Evolutionary conservation across 2,329 filamentous ascomycete genomes (phyloP), one percentile per base, ranked within the genome.

Genomic region (Onygenales sp.): DNA sequence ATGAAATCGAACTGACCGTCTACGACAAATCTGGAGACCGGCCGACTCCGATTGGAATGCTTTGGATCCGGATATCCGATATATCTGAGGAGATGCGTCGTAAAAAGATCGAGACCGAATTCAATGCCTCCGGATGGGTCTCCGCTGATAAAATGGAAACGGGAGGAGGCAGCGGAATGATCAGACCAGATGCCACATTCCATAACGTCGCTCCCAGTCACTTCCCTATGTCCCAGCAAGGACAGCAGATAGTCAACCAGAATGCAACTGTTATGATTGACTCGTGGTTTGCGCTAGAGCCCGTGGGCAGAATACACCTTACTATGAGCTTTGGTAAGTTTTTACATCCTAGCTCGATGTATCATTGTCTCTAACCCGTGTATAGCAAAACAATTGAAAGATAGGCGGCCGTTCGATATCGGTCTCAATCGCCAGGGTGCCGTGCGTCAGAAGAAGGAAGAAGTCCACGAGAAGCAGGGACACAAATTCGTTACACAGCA

Each of bases 401-500:
- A 92, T 63, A 83, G 87, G 53, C 81, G 86, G 56, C 86, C 84
- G 2, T 86, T 95, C 65, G 91, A 97, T 66, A 80, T 92, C 54
- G 93, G 93, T 66, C 83, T 98, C 59, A 89, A 89, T 59, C 87
- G 93, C 68, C 95, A 96, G 74, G 93, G 92, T 65, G 93, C 93
- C 59, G 90, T 98, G 61, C 89, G 93, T 61, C 92, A 98, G 73
- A 89, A 89, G 66, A 98, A 98, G 76, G 93, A 98, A 71, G 91
- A 97, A 65, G 86, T 98, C 4, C 89, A 96, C 74, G 93, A 98
- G 75, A 95, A 96, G 78, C 96, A 95, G 68, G 93, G 93, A 48
- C 93, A 98, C 84, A 98, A 97, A 74, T 98, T 98, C 67, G 86
- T 97, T 53, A 88, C 93, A 66, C 91, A 96, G 69, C 93, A 96